Base-by-base conservation (phyloP, 2,329 filamentous ascomycete species). In the Clonostachys sp. region DNA sequence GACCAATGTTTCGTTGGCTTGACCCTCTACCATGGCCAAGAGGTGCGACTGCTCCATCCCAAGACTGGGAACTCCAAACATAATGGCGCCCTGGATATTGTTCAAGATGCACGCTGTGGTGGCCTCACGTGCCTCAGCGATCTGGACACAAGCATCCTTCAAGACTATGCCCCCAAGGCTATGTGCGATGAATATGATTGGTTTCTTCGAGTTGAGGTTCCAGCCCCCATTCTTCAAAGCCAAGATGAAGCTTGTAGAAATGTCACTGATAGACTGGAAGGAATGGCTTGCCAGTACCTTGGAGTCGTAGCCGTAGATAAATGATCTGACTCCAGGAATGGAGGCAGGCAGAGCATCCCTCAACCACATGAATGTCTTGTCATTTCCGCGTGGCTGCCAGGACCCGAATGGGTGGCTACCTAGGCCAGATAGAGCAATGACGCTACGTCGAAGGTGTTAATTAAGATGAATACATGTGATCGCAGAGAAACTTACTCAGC, bases 161-260 rank as follows among this genome's bases (percentile, higher is more conserved):
- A 41, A n/a, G 36, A 46, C 38, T 10, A 46, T 12, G 6, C 45
- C 45, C 12, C 45, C 45, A n/a, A 46, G 38, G 16, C 45, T 46
- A 33, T 46, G 45, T 10, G 30, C 34, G 33, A 46, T n/a, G 30
- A 46, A 41, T 13, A 41, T 30, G 5, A 46, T 24, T n/a, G 35
- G 36, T 18, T 39, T 39, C 14, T 18, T 39, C 17, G 36, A n/a
- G 14, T n/a, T 8, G 14, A 39, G 36, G 36, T n/a, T 39, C 36
- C 36, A 39, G 14, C 36, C 36, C 17, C 17, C 14, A 18, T 39
- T n/a, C 17, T 18, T 39, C 36, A 39, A 12, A 8, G 14, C 14
- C 36, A n/a, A n/a, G 36, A 39, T 39, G 36, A 39, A 18, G 14
- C 36, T 10, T 8, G 14, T n/a, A 8, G 36, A 39, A 18, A 39